Conservation (phyloP, 495 filamentous ascomycete species). For the Aspergillus avenaceus region DNA sequence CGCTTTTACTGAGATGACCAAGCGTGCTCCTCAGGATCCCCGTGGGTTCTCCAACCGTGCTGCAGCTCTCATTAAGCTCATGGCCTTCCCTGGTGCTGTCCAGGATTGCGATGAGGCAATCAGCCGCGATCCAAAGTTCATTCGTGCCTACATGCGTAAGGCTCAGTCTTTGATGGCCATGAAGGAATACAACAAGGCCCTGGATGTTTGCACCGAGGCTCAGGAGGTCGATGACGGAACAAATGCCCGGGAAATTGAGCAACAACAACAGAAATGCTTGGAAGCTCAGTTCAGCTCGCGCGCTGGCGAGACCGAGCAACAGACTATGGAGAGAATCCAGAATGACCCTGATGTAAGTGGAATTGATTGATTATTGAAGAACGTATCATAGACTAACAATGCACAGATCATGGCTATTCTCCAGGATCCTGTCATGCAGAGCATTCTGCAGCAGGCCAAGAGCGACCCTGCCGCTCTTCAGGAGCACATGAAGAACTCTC, state of each 20-base stretch:
- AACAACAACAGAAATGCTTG: slow-evolving; percentile 92
- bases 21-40: slow-evolving; percentile 88
- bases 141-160: slow-evolving; percentile 92
- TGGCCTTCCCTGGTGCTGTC: slow-evolving; percentile 90
- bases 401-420: slow-evolving; percentile 81
- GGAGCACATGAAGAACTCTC: slow-evolving; percentile 93
- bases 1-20: slow-evolving; percentile 95
- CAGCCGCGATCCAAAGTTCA: slow-evolving; percentile 86
- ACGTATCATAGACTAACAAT: slow-evolving; percentile 36
- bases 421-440: slow-evolving; percentile 95
- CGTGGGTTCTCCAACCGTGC: slow-evolving; percentile 97
- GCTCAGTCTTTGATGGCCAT: slow-evolving; percentile 91
- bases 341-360: slow-evolving; percentile 85
- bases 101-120: slow-evolving; percentile 90
- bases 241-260: slow-evolving; percentile 84
- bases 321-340: slow-evolving; percentile 88
- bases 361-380: neutral
- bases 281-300: slow-evolving; percentile 81
- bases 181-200: slow-evolving; percentile 92
- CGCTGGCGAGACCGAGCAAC: slow-evolving; percentile 93
- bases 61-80: slow-evolving; percentile 91
- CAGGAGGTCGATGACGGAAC: slow-evolving; percentile 71
- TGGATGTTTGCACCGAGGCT: slow-evolving; percentile 85
- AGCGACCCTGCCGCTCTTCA: slow-evolving; percentile 84
- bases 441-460: slow-evolving; percentile 94